These are phyloP conservation scores for Begonia loranthoides DNA, from an alignment of 306 rosid species.

Conservation along the genomic window DNA sequence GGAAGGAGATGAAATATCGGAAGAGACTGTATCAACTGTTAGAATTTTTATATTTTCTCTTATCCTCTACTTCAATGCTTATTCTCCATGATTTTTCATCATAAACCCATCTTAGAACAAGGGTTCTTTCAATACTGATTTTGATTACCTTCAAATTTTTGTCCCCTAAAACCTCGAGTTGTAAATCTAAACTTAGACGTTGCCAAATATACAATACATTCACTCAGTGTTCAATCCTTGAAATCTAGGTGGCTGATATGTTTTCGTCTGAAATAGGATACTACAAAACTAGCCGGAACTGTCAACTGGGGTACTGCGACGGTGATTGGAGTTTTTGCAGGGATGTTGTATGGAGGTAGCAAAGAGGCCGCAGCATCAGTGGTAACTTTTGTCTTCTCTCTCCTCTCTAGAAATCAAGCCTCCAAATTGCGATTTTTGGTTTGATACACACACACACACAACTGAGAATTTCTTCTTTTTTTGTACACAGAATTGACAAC, in stretches of 20 bases:
- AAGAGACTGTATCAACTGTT: constrained; percentile 23
- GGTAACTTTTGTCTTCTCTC: constrained; percentile 37
- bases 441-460: not conserved
- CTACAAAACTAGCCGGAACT: constrained; percentile 50
- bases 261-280: constrained; percentile 26
- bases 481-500: no score
- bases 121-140: constrained; percentile 1
- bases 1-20: constrained; percentile 29
- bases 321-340: constrained; percentile 76
- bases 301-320: constrained; percentile 89
- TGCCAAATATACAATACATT: not conserved
- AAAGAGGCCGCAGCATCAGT: constrained; percentile 89
- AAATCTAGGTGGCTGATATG: constrained; percentile 5
- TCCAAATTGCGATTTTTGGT: not conserved
- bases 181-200: no score
- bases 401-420: not conserved
- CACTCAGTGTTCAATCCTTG: not conserved
- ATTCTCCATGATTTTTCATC: not conserved
- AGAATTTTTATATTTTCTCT: not conserved
- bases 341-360: constrained; percentile 93
- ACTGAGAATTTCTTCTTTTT: no score
- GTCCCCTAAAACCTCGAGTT: not conserved
- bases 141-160: not conserved
- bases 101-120: constrained; percentile 1
- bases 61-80: not conserved